Conservation (phyloP, 169 alveolate genomes). For the Plasmodium ovale region DNA sequence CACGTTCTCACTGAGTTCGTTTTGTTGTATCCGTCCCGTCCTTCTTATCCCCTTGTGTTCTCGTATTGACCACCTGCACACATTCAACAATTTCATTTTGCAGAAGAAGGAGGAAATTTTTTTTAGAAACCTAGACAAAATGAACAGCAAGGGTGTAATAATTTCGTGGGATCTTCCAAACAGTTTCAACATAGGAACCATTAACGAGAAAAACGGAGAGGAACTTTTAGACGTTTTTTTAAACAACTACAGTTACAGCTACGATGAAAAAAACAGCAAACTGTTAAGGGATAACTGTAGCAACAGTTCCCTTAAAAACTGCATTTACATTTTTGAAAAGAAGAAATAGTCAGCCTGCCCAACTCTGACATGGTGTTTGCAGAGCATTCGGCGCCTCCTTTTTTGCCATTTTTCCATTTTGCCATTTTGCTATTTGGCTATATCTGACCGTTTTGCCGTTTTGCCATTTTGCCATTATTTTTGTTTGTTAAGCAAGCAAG, state of each 20-base stretch:
- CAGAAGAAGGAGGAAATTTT: constrained; percentile 60
- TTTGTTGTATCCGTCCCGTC: no score
- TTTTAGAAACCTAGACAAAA: constrained; percentile 41
- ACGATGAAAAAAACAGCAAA: constrained; percentile 58
- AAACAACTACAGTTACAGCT: constrained; percentile 32
- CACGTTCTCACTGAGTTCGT: neutral
- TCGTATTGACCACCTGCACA: no score
- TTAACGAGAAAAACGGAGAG: constrained; percentile 34
- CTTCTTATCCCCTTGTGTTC: no score
- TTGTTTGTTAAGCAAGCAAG: no score
- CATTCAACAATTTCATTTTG: neutral
- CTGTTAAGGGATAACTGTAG: constrained; percentile 51
- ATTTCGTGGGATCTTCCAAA: constrained; percentile 62
- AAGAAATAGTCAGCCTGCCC: neutral
- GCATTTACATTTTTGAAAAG: constrained; percentile 62
- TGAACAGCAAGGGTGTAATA: constrained; percentile 43
- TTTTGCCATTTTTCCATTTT: neutral
- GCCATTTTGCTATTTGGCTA: neutral
- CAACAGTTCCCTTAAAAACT: constrained; percentile 21
- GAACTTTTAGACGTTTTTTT: constrained; percentile 41
- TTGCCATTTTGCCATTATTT: no score
- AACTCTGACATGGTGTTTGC: neutral
- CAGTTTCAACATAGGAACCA: constrained; percentile 60
- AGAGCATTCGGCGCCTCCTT: neutral
- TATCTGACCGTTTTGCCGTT: neutral